Evolutionary conservation across 2,329 filamentous ascomycete species (phyloP), one percentile per base, ranked within the genome.

Genomic region (Talaromyces funiculosus): DNA sequence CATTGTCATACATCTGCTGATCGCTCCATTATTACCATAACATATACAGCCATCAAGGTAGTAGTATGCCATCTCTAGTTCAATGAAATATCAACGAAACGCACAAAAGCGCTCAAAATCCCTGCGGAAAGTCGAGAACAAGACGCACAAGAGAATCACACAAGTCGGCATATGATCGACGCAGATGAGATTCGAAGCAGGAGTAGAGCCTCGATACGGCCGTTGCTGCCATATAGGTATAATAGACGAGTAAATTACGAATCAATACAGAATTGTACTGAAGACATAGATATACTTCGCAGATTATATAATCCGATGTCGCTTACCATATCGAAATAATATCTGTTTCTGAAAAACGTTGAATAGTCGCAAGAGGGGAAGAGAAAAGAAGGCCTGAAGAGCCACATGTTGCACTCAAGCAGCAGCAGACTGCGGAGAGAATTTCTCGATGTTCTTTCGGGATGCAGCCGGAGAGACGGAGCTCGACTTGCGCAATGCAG

Each of bases 381-480:
- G 26, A 47, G 10, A 47, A 33, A 26, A 22, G 33, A 24, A 6
- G 18, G 18, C 6, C 14, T 47, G 24, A 18, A 35, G 31, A 22
- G 6, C 31, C 16, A 18, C 20, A 12, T 54, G 35, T 35, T n/a
- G 29, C 45, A 40, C 16, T 9, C 49, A 61, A 49, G 49, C 49
- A 26, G 55, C 54, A 31, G 60, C 60, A 33, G 73, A 74, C 22
- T 69, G 71, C 53, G 74, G 71, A 42, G 73, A 73, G 18, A 71
- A 70, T 47, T 73, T 64, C 37, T 69, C 60, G 42, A 77, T 69
- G 62, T 75, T 73, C 67, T 75, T 74, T 61, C 73, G 72, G 14
- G 74, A 73, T 12, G 74, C 72, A 26, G 71, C 67, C 4, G 75
- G 75, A 12, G 75, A 77, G 43, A 69, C 59, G 33, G 74, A 75